Evolutionary conservation across 2,329 filamentous ascomycete species (phyloP).

Genomic region (Arachnomyces sp.): DNA sequence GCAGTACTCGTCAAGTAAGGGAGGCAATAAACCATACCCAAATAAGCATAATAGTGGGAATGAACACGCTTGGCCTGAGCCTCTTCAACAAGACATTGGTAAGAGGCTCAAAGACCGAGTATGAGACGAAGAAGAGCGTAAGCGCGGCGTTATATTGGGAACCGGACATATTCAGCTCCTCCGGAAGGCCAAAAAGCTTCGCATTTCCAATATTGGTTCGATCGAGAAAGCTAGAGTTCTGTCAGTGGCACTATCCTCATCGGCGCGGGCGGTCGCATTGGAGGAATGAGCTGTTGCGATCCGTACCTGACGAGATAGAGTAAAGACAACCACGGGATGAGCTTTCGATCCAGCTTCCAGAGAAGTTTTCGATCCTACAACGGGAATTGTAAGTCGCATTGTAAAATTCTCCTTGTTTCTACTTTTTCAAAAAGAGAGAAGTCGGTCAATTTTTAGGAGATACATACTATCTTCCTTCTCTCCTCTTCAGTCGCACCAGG

Average conservation of each 20-base stretch:
- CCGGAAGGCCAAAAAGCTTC: slow-evolving; percentile 22
- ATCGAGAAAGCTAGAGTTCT: slow-evolving; percentile 13
- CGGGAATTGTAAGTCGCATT: background rate
- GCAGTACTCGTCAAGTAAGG: too few relatives aligned
- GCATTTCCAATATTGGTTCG: slow-evolving; percentile 34
- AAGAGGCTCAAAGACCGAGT: slow-evolving; percentile 33
- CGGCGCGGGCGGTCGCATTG: background rate
- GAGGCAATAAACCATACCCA: slow-evolving; percentile 15
- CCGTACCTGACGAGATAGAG: slow-evolving; percentile 33
- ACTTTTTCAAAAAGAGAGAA: background rate
- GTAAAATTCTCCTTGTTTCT: slow-evolving; percentile 3
- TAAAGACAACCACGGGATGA: slow-evolving; percentile 41
- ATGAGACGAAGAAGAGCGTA: slow-evolving; percentile 36
- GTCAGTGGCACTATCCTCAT: slow-evolving; percentile 2
- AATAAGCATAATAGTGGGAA: slow-evolving; percentile 43
- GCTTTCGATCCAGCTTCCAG: slow-evolving; percentile 38
- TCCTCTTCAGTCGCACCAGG: slow-evolving; percentile 58
- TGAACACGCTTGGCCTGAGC: slow-evolving; percentile 46
- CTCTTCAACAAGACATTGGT: slow-evolving; percentile 39
- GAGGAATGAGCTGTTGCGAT: slow-evolving; percentile 5
- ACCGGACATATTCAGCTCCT: slow-evolving; percentile 20
- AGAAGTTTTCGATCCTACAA: slow-evolving; percentile 37
- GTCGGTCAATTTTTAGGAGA: background rate
- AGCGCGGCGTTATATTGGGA: slow-evolving; percentile 31
- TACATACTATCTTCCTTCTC: slow-evolving; percentile 52